Evolutionary conservation across 192 early-diverging fungal genomes (phyloP).

Genomic region (Coemansia sp.): DNA sequence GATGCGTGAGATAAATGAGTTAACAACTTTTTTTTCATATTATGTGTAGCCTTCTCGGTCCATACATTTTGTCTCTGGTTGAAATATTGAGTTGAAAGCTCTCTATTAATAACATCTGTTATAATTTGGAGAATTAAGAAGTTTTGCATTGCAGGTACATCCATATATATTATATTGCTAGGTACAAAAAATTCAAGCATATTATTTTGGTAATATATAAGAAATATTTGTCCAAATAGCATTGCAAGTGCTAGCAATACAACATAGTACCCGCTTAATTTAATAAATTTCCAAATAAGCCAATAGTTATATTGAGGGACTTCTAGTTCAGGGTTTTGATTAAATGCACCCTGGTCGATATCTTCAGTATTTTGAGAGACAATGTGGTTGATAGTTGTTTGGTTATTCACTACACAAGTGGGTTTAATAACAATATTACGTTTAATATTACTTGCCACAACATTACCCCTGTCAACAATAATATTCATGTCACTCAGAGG

Average conservation of each 20-base stretch:
- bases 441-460: neutral
- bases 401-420: too few relatives aligned
- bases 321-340: neutral
- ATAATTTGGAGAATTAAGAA: neutral
- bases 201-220: neutral
- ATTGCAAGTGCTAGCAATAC: neutral
- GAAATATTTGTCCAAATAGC: neutral
- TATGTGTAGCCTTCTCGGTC: neutral
- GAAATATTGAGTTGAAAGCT: neutral
- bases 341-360: neutral
- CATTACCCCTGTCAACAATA: neutral
- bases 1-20: neutral
- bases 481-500: constrained; percentile 1
- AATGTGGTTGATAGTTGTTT: neutral
- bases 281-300: constrained; percentile 2
- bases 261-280: neutral
- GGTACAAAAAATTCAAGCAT: too few relatives aligned
- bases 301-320: neutral
- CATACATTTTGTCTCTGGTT: neutral
- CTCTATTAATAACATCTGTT: neutral
- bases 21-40: neutral
- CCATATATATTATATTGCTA: neutral
- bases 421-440: neutral
- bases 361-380: neutral
- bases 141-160: neutral